Evolutionary conservation across 345 rosid genomes (phyloP).

Genomic region (Cardamine resedifolia): DNA sequence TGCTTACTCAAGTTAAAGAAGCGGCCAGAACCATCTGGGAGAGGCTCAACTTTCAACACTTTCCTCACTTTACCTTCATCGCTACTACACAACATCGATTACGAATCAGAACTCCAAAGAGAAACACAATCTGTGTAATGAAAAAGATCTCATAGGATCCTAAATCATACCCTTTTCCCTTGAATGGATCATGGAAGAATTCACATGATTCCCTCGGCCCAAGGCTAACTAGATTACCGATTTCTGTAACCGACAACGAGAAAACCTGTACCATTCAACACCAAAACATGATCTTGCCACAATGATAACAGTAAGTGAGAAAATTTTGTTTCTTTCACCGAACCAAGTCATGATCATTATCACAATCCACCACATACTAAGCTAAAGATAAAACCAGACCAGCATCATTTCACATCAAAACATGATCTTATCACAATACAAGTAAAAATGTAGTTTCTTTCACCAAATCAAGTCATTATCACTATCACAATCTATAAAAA

Average conservation of each 20-base stretch:
- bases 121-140: not conserved
- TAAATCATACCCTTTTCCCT: slow-evolving; percentile 70
- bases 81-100: slow-evolving; percentile 45
- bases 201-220: slow-evolving; percentile 75
- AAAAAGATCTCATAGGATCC: not conserved
- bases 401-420: slow-evolving; percentile 18
- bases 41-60: slow-evolving; percentile 89
- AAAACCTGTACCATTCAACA: slow-evolving; percentile 52
- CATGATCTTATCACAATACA: not conserved
- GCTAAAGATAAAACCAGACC: slow-evolving; percentile 29
- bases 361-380: not conserved
- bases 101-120: not conserved
- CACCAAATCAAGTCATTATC: not conserved
- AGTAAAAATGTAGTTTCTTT: not conserved
- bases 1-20: slow-evolving; percentile 84
- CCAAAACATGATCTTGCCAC: not conserved
- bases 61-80: slow-evolving; percentile 95
- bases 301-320: not conserved
- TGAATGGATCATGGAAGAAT: slow-evolving; percentile 83
- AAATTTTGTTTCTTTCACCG: not conserved
- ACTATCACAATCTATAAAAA: not conserved
- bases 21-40: slow-evolving; percentile 94
- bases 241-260: slow-evolving; percentile 79
- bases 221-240: slow-evolving; percentile 69
- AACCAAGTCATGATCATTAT: not conserved